Evolutionary conservation across 306 rosid genomes (phyloP).

Genomic region (Amphicarpaea edgeworthii): DNA sequence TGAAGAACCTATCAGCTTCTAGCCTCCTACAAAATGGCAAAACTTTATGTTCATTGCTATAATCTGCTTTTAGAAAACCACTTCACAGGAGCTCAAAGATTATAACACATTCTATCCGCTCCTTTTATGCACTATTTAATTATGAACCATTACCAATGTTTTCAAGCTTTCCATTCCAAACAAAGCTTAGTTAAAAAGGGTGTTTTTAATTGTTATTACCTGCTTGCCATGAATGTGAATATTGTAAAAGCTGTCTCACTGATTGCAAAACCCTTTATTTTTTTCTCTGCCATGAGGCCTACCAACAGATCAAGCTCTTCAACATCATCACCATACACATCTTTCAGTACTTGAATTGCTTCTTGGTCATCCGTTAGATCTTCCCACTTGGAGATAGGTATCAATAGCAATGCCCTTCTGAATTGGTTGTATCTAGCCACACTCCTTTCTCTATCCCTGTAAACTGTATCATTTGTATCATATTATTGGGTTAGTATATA

Average conservation of each 20-base stretch:
- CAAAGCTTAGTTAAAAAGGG: background rate
- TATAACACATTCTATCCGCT: too few relatives aligned
- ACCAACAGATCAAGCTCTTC: constrained; percentile 62
- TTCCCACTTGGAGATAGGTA: constrained; percentile 67
- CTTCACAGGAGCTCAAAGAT: too few relatives aligned
- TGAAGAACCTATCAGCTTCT: too few relatives aligned
- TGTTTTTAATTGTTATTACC: constrained; percentile 31
- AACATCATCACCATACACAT: constrained; percentile 67
- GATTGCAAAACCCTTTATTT: constrained; percentile 71
- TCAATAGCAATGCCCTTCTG: constrained; percentile 53
- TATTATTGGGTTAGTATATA: background rate
- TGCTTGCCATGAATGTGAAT: constrained; percentile 62
- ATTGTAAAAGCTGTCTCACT: constrained; percentile 66
- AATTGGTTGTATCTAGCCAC: constrained; percentile 70
- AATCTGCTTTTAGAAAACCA: too few relatives aligned
- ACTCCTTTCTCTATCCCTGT: constrained; percentile 67
- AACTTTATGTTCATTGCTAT: too few relatives aligned
- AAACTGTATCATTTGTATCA: constrained; percentile 49
- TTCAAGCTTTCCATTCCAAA: too few relatives aligned
- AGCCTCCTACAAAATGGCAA: too few relatives aligned
- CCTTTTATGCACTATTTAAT: too few relatives aligned
- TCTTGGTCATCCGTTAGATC: constrained; percentile 66
- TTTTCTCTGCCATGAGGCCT: constrained; percentile 78
- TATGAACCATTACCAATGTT: too few relatives aligned
- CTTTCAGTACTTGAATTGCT: constrained; percentile 50